A percentile compares a stretch with the other conserved stretches of the same genome.
phyloP scores from a whole-genome alignment of 352 stramenopile genomes.

The Phytophthora capsici region DNA sequence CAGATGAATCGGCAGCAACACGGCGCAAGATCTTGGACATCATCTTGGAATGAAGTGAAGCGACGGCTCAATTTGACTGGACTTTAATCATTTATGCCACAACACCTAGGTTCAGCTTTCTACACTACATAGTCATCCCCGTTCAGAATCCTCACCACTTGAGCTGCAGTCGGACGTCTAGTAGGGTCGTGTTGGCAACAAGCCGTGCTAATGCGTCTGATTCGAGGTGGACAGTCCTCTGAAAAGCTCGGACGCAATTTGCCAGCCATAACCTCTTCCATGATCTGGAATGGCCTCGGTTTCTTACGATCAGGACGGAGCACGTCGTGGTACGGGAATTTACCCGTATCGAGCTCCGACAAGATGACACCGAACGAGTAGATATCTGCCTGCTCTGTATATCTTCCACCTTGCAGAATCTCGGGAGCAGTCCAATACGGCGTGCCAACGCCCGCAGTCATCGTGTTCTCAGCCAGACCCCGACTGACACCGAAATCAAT shows the following conservation, averaged over 20 bases:
- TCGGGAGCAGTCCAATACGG: slow-evolving; percentile 41
- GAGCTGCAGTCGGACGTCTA: slow-evolving; percentile 30
- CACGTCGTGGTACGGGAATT: slow-evolving; percentile 36
- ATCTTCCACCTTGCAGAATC: slow-evolving; percentile 24
- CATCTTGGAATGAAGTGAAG: slow-evolving; percentile 11
- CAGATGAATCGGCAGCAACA: not conserved
- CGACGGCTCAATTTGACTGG: no score
- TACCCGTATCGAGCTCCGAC: slow-evolving; percentile 33
- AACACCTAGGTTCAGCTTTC: no score
- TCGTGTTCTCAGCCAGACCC: slow-evolving; percentile 20
- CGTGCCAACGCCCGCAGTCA: slow-evolving; percentile 27
- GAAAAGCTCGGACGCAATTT: slow-evolving; percentile 49
- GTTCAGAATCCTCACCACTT: not conserved
- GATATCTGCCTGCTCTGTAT: slow-evolving; percentile 38
- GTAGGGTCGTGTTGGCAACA: slow-evolving; percentile 49
- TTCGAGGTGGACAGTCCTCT: slow-evolving; percentile 36
- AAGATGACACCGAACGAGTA: slow-evolving; percentile 49
- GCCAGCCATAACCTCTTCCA: slow-evolving; percentile 41
- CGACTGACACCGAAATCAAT: slow-evolving; percentile 43
- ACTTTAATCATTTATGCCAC: no score
- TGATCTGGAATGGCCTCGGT: slow-evolving; percentile 40
- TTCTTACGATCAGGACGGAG: slow-evolving; percentile 15
- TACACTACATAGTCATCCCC: slow-evolving; percentile 30
- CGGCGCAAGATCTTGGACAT: not conserved
- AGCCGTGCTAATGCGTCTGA: slow-evolving; percentile 35